Percentiles rank a stretch among this genome's conserved stretches.
phyloP scores from a whole-genome alignment of 2,329 filamentous ascomycete genomes.

The Aspergillus sp. region DNA sequence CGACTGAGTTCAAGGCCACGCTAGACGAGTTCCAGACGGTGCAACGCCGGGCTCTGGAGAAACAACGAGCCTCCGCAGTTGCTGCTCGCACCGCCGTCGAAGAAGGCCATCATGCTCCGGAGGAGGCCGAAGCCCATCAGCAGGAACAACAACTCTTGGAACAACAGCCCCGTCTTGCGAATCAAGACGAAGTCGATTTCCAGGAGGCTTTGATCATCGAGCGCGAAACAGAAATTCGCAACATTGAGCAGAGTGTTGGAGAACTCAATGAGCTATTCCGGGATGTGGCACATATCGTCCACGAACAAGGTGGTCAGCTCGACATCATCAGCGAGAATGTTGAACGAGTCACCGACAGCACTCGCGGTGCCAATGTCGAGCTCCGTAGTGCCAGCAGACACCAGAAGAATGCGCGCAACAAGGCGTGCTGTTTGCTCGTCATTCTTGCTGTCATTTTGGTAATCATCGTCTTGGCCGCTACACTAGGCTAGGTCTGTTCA shows the following conservation, averaged over 20 bases:
- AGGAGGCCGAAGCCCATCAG: conserved; percentile 47
- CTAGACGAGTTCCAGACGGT: conserved; percentile 88
- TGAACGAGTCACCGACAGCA: conserved; percentile 75
- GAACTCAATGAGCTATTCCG: conserved; percentile 96
- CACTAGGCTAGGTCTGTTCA: conserved; percentile 44
- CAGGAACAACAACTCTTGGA: conserved; percentile 70
- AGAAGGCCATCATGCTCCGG: conserved; percentile 36
- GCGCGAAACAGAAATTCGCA: conserved; percentile 93
- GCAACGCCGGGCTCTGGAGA: conserved; percentile 87
- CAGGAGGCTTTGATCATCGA: conserved; percentile 94
- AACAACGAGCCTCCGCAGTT: conserved; percentile 80
- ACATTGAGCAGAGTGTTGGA: conserved; percentile 93
- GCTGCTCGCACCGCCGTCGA: conserved; percentile 80
- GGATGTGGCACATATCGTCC: conserved; percentile 96
- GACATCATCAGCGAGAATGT: conserved; percentile 88
- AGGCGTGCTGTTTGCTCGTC: conserved; percentile 86
- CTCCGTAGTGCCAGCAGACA: conserved; percentile 82
- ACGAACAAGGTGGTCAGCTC: conserved; percentile 85
- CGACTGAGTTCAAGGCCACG: conserved; percentile 85
- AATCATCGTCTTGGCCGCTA: conserved; percentile 83
- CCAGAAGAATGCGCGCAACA: conserved; percentile 92
- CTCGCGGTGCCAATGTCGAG: conserved; percentile 80
- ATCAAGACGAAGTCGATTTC: conserved; percentile 95
- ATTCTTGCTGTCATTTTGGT: conserved; percentile 86
- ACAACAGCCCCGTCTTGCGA: conserved; percentile 75